These are phyloP conservation scores for Coemansia reversa DNA, from an alignment of 192 early-diverging fungal species.

Conservation along the genomic window DNA sequence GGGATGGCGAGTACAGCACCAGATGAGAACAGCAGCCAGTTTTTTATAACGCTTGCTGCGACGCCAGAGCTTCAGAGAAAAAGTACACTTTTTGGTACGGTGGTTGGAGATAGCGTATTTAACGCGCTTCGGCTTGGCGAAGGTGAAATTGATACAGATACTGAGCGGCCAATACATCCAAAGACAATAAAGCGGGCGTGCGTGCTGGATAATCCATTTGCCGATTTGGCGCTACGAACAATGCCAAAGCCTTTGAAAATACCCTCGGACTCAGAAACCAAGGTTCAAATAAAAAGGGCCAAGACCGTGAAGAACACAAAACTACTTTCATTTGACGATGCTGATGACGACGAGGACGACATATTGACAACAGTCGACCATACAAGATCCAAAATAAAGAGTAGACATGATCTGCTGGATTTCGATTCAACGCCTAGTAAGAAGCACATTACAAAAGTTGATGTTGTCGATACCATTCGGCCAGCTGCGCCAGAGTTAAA, in stretches of 20 bases:
- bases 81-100: conserved; percentile 92
- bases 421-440: conserved; percentile 35
- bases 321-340: conserved; percentile 89
- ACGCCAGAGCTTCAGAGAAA: conserved; percentile 83
- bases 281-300: conserved; percentile 23
- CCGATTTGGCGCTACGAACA: conserved; percentile 82
- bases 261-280: not conserved
- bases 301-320: conserved; percentile 45
- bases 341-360: conserved; percentile 60
- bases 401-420: conserved; percentile 71
- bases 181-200: conserved; percentile 62
- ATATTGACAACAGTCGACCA: not conserved
- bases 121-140: conserved; percentile 86
- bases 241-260: conserved; percentile 23
- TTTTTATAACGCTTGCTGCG: conserved; percentile 89
- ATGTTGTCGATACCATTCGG: conserved; percentile 6
- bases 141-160: conserved; percentile 70
- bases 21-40: conserved; percentile 86
- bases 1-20: conserved; percentile 86
- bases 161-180: conserved; percentile 77
- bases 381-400: conserved; percentile 56
- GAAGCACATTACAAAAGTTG: not conserved
- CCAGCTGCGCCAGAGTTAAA: conserved; percentile 26
- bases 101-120: conserved; percentile 89
- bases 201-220: conserved; percentile 85